Percentiles rank a stretch among this genome's conserved stretches.
These are phyloP conservation scores for Diophrys appendiculata DNA, from an alignment of 73 alveolate genomes.

Conservation along the genomic window DNA sequence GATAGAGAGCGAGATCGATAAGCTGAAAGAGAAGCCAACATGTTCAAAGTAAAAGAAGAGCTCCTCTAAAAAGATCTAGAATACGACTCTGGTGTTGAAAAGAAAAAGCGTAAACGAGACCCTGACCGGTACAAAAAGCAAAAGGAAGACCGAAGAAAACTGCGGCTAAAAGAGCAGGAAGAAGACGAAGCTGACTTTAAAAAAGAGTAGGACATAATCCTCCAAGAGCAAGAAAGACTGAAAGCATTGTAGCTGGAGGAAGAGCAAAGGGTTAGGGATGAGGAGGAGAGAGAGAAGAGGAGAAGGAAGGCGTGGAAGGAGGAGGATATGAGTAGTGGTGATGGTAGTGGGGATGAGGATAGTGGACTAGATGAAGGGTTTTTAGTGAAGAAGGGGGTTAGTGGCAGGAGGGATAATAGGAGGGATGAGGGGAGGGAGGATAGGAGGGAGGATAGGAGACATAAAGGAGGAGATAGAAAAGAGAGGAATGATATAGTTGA, in stretches of 20 bases:
- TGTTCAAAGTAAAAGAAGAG: not conserved
- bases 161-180: not conserved
- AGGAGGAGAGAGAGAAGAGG: conserved; percentile 3
- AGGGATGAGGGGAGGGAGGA: not conserved
- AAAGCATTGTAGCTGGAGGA: conserved; percentile 3
- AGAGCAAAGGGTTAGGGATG: conserved; percentile 1
- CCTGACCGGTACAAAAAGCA: not conserved
- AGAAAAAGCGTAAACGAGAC: not conserved
- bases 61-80: not conserved
- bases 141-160: not conserved
- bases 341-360: not conserved
- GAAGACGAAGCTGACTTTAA: not conserved
- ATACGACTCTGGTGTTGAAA: conserved; percentile 1
- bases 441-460: not conserved
- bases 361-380: not conserved
- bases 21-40: conserved; percentile 1
- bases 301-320: not conserved
- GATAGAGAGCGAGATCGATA: not conserved
- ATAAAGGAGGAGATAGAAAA: not conserved
- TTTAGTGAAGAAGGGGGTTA: not conserved
- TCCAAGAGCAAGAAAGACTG: not conserved
- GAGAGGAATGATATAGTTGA: not conserved
- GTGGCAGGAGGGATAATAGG: not conserved
- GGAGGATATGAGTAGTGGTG: not conserved
- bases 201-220: not conserved